phyloP scores from a whole-genome alignment of 176 grass and related monocot genomes.

The Musa beccarii region DNA sequence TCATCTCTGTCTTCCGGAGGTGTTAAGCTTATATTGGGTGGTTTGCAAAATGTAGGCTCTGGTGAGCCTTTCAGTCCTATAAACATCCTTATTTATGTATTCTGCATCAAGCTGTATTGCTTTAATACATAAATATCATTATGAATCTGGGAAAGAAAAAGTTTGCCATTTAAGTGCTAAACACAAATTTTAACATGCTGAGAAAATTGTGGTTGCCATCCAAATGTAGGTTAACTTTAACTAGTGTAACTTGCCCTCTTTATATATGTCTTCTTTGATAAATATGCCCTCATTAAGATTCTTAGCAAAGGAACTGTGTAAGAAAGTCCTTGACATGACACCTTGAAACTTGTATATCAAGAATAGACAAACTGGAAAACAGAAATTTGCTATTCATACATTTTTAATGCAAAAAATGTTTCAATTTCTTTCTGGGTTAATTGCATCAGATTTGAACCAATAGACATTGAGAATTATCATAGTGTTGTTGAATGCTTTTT shows the following conservation, averaged over 20 bases:
- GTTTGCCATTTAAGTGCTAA: neutral
- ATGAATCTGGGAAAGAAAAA: neutral
- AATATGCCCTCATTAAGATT: too few species aligned
- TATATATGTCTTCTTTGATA: neutral
- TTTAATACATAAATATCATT: neutral
- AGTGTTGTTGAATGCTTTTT: neutral
- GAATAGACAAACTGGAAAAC: too few species aligned
- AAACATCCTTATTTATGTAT: neutral
- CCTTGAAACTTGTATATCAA: too few species aligned
- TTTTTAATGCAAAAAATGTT: too few species aligned
- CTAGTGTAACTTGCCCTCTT: neutral
- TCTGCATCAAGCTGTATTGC: neutral
- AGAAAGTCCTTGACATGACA: too few species aligned
- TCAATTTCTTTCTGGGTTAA: neutral
- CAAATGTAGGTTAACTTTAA: neutral
- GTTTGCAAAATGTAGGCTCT: neutral
- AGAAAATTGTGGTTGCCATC: neutral
- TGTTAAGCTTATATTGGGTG: conserved; percentile 41
- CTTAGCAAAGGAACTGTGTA: too few species aligned
- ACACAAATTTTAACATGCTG: neutral
- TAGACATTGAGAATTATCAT: neutral
- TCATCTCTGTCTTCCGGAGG: conserved; percentile 50
- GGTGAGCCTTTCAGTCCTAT: neutral
- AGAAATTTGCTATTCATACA: too few species aligned
- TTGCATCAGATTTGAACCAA: neutral